Evolutionary conservation across 2,329 filamentous ascomycete species (phyloP).

Genomic region (Camptophora hylomeconis): DNA sequence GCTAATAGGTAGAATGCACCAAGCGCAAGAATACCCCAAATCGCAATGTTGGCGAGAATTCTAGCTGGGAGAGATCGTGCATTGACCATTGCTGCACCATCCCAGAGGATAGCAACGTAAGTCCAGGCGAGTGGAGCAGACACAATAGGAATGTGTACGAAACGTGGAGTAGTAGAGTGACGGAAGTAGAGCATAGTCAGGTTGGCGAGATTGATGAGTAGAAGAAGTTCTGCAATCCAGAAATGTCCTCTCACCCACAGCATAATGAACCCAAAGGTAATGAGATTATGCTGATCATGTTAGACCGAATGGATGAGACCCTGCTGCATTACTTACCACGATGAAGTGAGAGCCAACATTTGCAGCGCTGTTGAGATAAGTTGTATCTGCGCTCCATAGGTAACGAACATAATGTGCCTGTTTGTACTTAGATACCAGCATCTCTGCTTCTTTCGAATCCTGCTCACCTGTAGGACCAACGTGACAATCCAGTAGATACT

Average conservation of each 20-base stretch:
- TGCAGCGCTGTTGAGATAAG: conserved; percentile 54
- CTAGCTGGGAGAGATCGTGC: conserved; percentile 54
- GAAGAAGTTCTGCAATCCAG: conserved; percentile 59
- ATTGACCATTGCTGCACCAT: conserved; percentile 70
- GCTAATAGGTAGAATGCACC: conserved; percentile 62
- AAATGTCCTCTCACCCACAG: conserved; percentile 69
- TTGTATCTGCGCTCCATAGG: conserved; percentile 56
- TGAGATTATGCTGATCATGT: conserved; percentile 51
- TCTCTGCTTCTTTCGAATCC: too few relatives aligned
- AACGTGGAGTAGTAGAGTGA: conserved; percentile 55
- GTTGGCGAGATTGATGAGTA: conserved; percentile 73
- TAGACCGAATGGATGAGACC: neutral
- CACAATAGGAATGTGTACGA: conserved; percentile 64
- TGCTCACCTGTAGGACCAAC: conserved; percentile 61
- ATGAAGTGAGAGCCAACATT: conserved; percentile 77
- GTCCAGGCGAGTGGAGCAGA: conserved; percentile 75
- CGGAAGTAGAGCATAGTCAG: conserved; percentile 68
- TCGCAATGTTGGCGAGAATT: conserved; percentile 73
- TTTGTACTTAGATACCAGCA: too few relatives aligned
- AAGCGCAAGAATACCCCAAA: conserved; percentile 70
- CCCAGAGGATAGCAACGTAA: conserved; percentile 78
- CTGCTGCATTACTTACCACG: conserved; percentile 22
- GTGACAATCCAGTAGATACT: conserved; percentile 70
- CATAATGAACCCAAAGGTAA: conserved; percentile 70
- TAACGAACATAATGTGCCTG: conserved; percentile 65